Percentiles rank a stretch among this genome's conserved stretches.
These are phyloP conservation scores for Evansstolkia leycettana DNA, from an alignment of 495 filamentous ascomycete species.

Conservation along the genomic window DNA sequence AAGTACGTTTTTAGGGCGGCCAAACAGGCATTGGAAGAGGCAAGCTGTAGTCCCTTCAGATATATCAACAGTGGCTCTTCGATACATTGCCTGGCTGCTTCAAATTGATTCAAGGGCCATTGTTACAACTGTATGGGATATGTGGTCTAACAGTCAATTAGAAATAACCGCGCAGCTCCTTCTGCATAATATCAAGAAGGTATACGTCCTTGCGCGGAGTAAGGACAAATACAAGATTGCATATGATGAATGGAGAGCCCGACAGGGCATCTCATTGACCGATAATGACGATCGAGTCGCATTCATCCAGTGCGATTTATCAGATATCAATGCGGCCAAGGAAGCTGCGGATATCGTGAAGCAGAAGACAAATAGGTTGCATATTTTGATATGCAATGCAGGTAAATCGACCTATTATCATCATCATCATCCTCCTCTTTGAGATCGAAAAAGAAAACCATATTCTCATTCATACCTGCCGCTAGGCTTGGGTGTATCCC, in stretches of 20 bases:
- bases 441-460: no score
- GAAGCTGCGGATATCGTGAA: constrained; percentile 11
- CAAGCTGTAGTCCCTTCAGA: neutral
- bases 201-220: constrained; percentile 22
- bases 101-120: no score
- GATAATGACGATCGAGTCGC: constrained; percentile 12
- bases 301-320: constrained; percentile 23
- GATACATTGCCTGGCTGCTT: no score
- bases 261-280: constrained; percentile 5
- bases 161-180: constrained; percentile 29
- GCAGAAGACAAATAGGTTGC: constrained; percentile 11
- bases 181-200: constrained; percentile 23
- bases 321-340: constrained; percentile 15
- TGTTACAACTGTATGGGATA: no score
- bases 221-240: constrained; percentile 12
- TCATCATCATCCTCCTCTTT: no score
- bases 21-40: constrained; percentile 27
- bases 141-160: neutral
- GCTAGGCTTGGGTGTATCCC: constrained; percentile 5
- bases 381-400: constrained; percentile 30
- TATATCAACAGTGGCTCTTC: no score
- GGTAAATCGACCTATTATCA: constrained; percentile 8
- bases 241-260: constrained; percentile 11
- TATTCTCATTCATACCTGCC: neutral
- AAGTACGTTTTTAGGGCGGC: constrained; percentile 15